phyloP scores from a whole-genome alignment of 2,329 filamentous ascomycete species.

The Fusarium decemcellulare region DNA sequence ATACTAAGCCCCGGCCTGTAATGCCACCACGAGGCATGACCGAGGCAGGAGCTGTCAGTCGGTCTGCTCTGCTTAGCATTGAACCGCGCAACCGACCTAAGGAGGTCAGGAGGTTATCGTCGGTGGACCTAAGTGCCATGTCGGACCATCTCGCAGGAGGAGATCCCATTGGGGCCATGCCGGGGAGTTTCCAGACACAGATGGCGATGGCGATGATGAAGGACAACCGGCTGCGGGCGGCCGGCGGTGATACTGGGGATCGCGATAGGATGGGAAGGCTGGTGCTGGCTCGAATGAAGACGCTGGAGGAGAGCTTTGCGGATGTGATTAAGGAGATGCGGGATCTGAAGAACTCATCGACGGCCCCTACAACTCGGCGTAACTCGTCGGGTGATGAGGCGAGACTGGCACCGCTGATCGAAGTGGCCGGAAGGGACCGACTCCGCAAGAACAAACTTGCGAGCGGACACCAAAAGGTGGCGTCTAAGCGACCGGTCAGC shows the following conservation, averaged over 20 bases:
- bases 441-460: constrained; percentile 44
- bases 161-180: constrained; percentile 74
- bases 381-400: constrained; percentile 66
- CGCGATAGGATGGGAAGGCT: constrained; percentile 82
- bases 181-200: constrained; percentile 85
- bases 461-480: constrained; percentile 44
- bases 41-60: constrained; percentile 53
- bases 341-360: constrained; percentile 66
- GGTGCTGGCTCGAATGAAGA: constrained; percentile 92
- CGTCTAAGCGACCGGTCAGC: constrained; percentile 54
- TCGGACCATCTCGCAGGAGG: constrained; percentile 76
- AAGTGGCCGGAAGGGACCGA: constrained; percentile 53
- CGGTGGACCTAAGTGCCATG: constrained; percentile 80
- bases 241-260: constrained; percentile 58
- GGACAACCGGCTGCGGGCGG: constrained; percentile 65
- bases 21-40: constrained; percentile 59
- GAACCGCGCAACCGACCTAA: constrained; percentile 60
- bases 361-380: constrained; percentile 63
- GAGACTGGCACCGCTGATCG: constrained; percentile 47
- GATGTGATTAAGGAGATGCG: constrained; percentile 89
- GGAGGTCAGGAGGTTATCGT: constrained; percentile 65
- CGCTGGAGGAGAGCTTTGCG: constrained; percentile 89
- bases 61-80: constrained; percentile 65
- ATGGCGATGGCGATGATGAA: constrained; percentile 80
- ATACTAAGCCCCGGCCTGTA: constrained; percentile 71